phyloP scores from a whole-genome alignment of 805 yeast species.

The Lipomyces lipofer region DNA sequence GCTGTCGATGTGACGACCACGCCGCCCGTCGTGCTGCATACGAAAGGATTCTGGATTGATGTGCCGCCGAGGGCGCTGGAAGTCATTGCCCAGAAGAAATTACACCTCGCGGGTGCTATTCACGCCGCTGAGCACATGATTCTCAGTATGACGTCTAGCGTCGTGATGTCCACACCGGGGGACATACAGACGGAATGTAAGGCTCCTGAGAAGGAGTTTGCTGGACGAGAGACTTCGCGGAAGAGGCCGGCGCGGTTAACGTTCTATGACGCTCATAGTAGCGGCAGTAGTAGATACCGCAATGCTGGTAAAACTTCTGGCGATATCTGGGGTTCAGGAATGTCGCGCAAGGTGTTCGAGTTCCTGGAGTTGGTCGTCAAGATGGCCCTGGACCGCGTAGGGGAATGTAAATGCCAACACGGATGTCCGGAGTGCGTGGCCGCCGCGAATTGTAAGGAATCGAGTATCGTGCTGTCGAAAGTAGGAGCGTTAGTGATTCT shows the following conservation, averaged over 20 bases:
- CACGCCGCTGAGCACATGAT: conserved; percentile 95
- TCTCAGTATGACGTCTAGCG: conserved; percentile 73
- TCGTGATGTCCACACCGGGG: conserved; percentile 60
- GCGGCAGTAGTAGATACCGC: conserved; percentile 63
- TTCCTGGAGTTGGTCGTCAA: conserved; percentile 65
- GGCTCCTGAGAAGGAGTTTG: conserved; percentile 95
- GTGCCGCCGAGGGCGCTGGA: conserved; percentile 68
- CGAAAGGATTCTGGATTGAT: conserved; percentile 92
- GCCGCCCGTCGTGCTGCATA: conserved; percentile 69
- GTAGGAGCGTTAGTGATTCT: conserved; percentile 76
- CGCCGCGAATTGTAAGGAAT: conserved; percentile 76
- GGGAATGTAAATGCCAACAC: conserved; percentile 58
- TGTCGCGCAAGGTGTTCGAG: conserved; percentile 77
- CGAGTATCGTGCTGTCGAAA: conserved; percentile 79
- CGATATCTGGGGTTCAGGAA: conserved; percentile 47
- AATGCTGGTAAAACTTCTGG: not conserved
- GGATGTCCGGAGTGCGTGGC: conserved; percentile 90
- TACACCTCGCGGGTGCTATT: conserved; percentile 85
- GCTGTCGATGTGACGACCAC: conserved; percentile 82
- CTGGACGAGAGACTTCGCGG: conserved; percentile 66
- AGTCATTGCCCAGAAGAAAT: conserved; percentile 53
- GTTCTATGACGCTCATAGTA: conserved; percentile 78
- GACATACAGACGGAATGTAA: conserved; percentile 93
- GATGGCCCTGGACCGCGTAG: conserved; percentile 59
- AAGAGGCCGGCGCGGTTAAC: conserved; percentile 84